These are phyloP conservation scores for Filosporella fistucella DNA, from an alignment of 495 filamentous ascomycete genomes.

Conservation along the genomic window DNA sequence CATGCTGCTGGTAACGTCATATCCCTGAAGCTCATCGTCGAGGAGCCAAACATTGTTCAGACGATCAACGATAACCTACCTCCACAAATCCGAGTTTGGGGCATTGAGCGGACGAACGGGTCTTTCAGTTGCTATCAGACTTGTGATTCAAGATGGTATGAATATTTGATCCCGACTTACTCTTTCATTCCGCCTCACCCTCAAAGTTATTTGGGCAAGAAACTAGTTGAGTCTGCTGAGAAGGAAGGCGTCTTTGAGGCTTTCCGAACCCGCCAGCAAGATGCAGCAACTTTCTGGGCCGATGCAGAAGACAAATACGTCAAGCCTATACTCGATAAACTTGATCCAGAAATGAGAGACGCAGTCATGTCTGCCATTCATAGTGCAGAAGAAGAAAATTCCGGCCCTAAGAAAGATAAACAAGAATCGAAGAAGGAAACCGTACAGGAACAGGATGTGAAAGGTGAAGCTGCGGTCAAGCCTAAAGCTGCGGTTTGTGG, in stretches of 20 bases:
- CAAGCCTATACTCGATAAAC: slow-evolving; percentile 59
- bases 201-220: slow-evolving; percentile 74
- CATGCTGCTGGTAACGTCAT: slow-evolving; percentile 96
- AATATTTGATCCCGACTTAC: slow-evolving; percentile 91
- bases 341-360: slow-evolving; percentile 38
- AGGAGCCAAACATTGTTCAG: slow-evolving; percentile 78
- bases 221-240: slow-evolving; percentile 67
- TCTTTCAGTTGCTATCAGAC: slow-evolving; percentile 88
- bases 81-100: slow-evolving; percentile 91
- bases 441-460: too few relatives aligned
- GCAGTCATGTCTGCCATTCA: slow-evolving; percentile 37
- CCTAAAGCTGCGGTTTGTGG: too few relatives aligned
- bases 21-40: slow-evolving; percentile 91
- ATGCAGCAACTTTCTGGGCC: slow-evolving; percentile 76
- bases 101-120: slow-evolving; percentile 75
- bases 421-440: slow-evolving; percentile 11
- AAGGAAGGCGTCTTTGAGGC: slow-evolving; percentile 64
- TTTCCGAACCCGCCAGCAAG: slow-evolving; percentile 63
- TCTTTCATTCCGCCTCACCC: slow-evolving; percentile 90
- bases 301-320: slow-evolving; percentile 71
- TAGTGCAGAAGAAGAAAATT: slow-evolving; percentile 24
- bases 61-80: slow-evolving; percentile 87
- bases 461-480: too few relatives aligned
- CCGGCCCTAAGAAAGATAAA: background rate
- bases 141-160: slow-evolving; percentile 92